Evolutionary conservation across 2,329 filamentous ascomycete species (phyloP).

Genomic region (Sclerotinia sclerotiorum): DNA sequence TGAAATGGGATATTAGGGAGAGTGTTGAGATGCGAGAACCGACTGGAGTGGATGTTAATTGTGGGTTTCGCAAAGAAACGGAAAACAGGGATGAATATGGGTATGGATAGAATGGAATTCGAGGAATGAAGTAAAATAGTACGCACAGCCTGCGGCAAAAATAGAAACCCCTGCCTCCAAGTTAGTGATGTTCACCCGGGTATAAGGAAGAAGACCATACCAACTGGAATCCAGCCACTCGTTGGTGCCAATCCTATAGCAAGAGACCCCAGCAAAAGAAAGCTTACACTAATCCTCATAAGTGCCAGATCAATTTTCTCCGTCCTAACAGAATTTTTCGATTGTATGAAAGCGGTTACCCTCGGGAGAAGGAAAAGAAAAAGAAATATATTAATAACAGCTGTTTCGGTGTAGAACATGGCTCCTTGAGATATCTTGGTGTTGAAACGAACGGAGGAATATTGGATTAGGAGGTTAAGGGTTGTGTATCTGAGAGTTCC

Average conservation of each 20-base stretch:
- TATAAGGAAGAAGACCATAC: constrained; percentile 21
- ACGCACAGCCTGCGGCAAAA: constrained; percentile 38
- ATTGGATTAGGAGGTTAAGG: constrained; percentile 39
- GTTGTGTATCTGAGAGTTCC: constrained; percentile 38
- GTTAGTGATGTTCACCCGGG: neutral
- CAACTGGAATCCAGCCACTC: constrained; percentile 31
- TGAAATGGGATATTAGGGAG: constrained; percentile 35
- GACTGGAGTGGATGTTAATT: constrained; percentile 15
- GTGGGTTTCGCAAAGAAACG: neutral
- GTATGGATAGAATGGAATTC: constrained; percentile 20
- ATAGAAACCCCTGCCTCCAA: constrained; percentile 33
- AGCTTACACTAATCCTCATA: constrained; percentile 32
- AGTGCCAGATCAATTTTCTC: constrained; percentile 35
- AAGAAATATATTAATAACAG: constrained; percentile 37
- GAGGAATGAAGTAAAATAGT: constrained; percentile 31
- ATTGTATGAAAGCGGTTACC: constrained; percentile 28
- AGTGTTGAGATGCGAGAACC: constrained; percentile 37
- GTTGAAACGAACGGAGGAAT: constrained; percentile 37
- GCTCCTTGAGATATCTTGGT: constrained; percentile 37
- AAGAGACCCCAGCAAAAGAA: constrained; percentile 35
- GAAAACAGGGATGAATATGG: no score
- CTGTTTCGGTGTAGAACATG: constrained; percentile 39
- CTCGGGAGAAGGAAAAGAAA: constrained; percentile 37
- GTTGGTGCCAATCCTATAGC: constrained; percentile 32
- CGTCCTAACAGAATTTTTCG: constrained; percentile 27